A percentile compares a stretch with the other conserved stretches of the same genome.
These are phyloP conservation scores for Daldinia grandis DNA, from an alignment of 495 filamentous ascomycete genomes.

Conservation along the genomic window DNA sequence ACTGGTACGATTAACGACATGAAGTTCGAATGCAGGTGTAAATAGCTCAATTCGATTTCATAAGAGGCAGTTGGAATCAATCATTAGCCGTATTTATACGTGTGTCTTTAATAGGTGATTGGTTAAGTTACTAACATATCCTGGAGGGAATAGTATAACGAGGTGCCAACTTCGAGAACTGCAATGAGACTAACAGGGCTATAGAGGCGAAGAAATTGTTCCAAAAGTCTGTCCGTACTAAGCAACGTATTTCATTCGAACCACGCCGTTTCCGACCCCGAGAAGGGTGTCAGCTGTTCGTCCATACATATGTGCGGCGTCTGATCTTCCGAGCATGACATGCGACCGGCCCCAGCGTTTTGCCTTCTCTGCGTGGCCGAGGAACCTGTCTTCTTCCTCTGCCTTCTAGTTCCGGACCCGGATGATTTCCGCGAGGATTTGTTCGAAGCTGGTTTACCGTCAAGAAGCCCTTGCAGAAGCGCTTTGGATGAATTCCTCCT, in stretches of 20 bases:
- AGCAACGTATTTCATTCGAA: slow-evolving; percentile 8
- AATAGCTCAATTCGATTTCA: too few relatives aligned
- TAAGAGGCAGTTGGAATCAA: too few relatives aligned
- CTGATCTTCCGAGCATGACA: slow-evolving; percentile 38
- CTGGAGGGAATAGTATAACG: too few relatives aligned
- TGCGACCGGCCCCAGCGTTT: not conserved
- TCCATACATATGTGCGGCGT: slow-evolving; percentile 36
- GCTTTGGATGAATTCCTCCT: slow-evolving; percentile 23
- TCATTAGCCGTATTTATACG: too few relatives aligned
- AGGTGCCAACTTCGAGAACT: too few relatives aligned
- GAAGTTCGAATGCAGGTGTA: too few relatives aligned
- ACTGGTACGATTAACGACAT: too few relatives aligned
- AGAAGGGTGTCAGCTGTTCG: slow-evolving; percentile 28
- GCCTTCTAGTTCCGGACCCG: not conserved
- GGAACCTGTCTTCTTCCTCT: slow-evolving; percentile 14
- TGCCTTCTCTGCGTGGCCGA: slow-evolving; percentile 7
- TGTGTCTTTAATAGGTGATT: too few relatives aligned
- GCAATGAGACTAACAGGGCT: not conserved
- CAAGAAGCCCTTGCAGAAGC: slow-evolving; percentile 24
- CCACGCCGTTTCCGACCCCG: slow-evolving; percentile 22
- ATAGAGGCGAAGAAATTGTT: not conserved
- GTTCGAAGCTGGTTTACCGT: slow-evolving; percentile 9
- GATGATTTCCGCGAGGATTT: slow-evolving; percentile 20
- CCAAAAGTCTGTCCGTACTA: not conserved
- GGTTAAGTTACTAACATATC: too few relatives aligned